phyloP scores from a whole-genome alignment of 2,329 filamentous ascomycete genomes.

The Colletotrichum viniferum region DNA sequence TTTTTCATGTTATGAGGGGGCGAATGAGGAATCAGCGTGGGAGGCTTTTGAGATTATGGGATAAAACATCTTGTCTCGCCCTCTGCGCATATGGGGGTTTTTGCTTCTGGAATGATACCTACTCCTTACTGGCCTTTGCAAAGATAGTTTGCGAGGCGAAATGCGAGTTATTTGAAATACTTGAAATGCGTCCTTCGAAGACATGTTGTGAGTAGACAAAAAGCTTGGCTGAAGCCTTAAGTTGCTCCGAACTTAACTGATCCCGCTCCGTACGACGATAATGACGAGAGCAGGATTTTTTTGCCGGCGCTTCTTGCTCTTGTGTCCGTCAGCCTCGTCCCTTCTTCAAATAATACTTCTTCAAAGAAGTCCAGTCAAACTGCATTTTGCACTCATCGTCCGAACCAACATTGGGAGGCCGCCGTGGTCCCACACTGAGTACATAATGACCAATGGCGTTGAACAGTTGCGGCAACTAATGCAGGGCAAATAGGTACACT shows the following conservation, averaged over 20 bases:
- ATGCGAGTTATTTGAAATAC: neutral
- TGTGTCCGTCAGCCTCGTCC: too few relatives aligned
- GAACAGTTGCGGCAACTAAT: too few relatives aligned
- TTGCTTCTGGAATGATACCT: constrained; percentile 21
- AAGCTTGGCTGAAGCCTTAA: neutral
- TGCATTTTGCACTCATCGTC: too few relatives aligned
- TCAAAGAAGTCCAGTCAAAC: too few relatives aligned
- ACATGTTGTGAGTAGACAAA: neutral
- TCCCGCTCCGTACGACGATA: neutral
- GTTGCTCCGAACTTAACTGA: neutral
- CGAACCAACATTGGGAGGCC: too few relatives aligned
- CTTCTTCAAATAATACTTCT: too few relatives aligned
- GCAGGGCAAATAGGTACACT: too few relatives aligned
- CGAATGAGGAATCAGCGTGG: neutral
- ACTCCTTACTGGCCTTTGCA: neutral
- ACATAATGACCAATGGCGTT: too few relatives aligned
- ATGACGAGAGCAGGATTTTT: neutral
- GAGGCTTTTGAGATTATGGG: constrained; percentile 24
- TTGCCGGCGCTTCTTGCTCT: too few relatives aligned
- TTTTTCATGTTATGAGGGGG: neutral
- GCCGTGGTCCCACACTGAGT: too few relatives aligned
- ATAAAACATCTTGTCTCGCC: neutral
- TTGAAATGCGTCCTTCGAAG: neutral
- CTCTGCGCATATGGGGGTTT: neutral
- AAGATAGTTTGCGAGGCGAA: neutral